Conservation (phyloP, 129 eudicot species). For the Arctium lappa region DNA sequence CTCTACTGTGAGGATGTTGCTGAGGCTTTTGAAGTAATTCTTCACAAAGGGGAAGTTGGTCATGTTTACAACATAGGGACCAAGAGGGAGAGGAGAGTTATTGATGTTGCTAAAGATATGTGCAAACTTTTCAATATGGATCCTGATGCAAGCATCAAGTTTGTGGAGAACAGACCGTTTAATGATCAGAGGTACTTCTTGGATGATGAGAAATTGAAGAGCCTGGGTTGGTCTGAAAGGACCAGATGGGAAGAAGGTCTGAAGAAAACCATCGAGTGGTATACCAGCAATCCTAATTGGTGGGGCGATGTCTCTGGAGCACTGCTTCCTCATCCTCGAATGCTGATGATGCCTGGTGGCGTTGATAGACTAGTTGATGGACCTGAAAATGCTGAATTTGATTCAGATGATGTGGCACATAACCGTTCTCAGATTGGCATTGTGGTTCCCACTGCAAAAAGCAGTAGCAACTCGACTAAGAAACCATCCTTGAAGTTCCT, state of each 20-base stretch:
- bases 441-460: constrained; percentile 44
- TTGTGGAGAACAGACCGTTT: constrained; percentile 94
- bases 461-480: constrained; percentile 22
- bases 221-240: constrained; percentile 86
- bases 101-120: constrained; percentile 87
- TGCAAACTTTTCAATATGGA: constrained; percentile 80
- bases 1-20: constrained; percentile 98
- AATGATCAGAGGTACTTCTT: constrained; percentile 96
- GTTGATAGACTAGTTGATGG: constrained; percentile 66
- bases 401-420: constrained; percentile 30
- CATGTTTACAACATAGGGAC: constrained; percentile 98
- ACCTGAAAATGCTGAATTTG: constrained; percentile 55
- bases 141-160: constrained; percentile 65
- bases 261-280: constrained; percentile 91
- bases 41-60: constrained; percentile 96
- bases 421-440: constrained; percentile 38
- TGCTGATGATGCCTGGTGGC: constrained; percentile 99
- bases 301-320: constrained; percentile 99
- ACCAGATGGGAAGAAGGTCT: constrained; percentile 91
- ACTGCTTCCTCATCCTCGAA: constrained; percentile 92
- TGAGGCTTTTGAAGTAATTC: constrained; percentile 93
- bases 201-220: constrained; percentile 81
- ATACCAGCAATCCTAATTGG: constrained; percentile 80
- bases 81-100: constrained; percentile 81
- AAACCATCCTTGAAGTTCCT: constrained; percentile 70